Evolutionary conservation across 208 protist genomes (phyloP).

Genomic region (Crithidia bombi): DNA sequence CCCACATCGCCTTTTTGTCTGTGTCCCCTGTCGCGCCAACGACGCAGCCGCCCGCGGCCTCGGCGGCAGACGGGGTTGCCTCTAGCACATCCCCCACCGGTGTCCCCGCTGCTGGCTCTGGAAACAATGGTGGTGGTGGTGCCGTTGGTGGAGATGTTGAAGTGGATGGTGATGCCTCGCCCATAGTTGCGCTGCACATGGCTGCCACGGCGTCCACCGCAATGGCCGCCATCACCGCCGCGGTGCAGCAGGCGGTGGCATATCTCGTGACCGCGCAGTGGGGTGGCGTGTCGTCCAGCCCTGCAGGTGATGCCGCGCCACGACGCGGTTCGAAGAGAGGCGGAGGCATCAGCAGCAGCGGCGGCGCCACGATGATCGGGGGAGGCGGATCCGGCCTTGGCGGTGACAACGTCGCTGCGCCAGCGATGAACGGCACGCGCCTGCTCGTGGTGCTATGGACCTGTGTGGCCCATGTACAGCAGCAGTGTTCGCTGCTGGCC

Average conservation of each 20-base stretch:
- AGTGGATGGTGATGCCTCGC: background rate
- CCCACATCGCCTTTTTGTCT: background rate
- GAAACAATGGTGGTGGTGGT: background rate
- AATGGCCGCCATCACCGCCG: slow-evolving; percentile 7
- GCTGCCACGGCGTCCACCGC: slow-evolving; percentile 15
- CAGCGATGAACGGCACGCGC: slow-evolving; percentile 17
- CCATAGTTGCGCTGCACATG: slow-evolving; percentile 1
- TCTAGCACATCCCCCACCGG: background rate
- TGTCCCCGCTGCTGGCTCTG: background rate
- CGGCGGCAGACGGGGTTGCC: background rate
- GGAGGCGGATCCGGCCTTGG: background rate
- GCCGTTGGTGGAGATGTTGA: background rate
- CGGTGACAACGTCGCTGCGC: background rate
- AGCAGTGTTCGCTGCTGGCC: slow-evolving; percentile 28
- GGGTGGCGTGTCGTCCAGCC: background rate
- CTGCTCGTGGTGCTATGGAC: slow-evolving; percentile 28
- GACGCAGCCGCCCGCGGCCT: background rate
- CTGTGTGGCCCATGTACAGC: slow-evolving; percentile 27
- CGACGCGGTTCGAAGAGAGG: slow-evolving; percentile 2
- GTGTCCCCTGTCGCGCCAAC: background rate
- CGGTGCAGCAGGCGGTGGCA: slow-evolving; percentile 13
- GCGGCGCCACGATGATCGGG: background rate
- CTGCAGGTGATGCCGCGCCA: background rate
- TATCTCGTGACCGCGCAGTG: slow-evolving; percentile 8
- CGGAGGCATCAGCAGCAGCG: background rate